Base-by-base conservation (phyloP, 768 basidiomycete genomes). In the Fistulinella prunicolor region DNA sequence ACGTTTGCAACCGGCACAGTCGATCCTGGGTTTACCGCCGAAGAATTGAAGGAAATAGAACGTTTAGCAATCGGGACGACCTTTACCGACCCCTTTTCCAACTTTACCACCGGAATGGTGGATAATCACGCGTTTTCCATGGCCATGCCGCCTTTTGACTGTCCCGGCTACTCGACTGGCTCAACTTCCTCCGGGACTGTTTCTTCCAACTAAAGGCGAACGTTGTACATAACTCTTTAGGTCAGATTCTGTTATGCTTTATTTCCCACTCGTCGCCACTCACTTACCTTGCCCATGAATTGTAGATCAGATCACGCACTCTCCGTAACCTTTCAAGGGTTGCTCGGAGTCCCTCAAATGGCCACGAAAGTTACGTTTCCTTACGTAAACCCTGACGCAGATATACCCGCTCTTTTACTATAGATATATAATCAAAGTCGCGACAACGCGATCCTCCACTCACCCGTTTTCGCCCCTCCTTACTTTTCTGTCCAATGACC, bases 21-120 rank as follows among this genome's bases (percentile, higher is more conserved):
- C 26, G 30, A 50, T 30, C 46, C 38, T 7, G 40, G 38, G 20
- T 46, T 56, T 17, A 51, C 42, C 23, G 13, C 23, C 1, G 47
- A 56, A 14, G 55, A 58, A 7, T 28, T 60, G 38, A 46, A 37
- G 4, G 51, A 51, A 4, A 16, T 66, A 40, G 62, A 64, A 22
- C 46, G 37, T 40, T 23, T 62, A 16, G 53, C 44, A 9, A 38
- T 56, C 7, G 56, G 35, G 13, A 45, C 60, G 22, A 49, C 46
- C 7, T 66, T 66, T 38, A 62, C 47, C 3, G 54, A 65, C 53
- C 64, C 64, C 0, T 65, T 64, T 52, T 51, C 45, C 28, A 36
- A 34, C 7, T 10, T 49, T 9, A n/a, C 37, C 28, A 17, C 36
- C 14, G 1, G 44, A 8, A 32, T 45, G 6, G 19, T 35, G 21